Conservation (phyloP, 768 basidiomycete species). For the Dentipellis fragilis region DNA sequence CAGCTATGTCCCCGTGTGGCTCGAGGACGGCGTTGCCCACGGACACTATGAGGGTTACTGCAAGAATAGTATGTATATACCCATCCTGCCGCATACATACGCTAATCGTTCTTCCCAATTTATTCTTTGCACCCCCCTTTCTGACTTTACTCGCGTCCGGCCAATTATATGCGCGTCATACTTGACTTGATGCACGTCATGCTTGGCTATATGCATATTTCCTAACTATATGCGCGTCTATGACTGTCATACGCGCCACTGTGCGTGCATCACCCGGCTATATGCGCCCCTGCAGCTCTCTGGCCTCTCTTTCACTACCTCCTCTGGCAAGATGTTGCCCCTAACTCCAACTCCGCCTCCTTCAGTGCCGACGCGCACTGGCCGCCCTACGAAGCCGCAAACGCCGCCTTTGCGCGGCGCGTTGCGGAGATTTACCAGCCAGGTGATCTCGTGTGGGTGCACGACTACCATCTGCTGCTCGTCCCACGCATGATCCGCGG, state of each 20-base stretch:
- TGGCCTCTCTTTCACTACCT: constrained; percentile 99
- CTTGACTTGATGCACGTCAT: too few relatives aligned
- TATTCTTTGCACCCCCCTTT: too few relatives aligned
- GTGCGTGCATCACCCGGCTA: too few relatives aligned
- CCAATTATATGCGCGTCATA: neutral
- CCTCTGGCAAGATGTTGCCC: constrained; percentile 84
- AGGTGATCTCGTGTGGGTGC: constrained; percentile 80
- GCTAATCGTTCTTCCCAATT: too few relatives aligned
- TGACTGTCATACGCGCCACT: too few relatives aligned
- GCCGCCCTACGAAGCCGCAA: constrained; percentile 71
- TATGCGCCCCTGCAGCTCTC: constrained; percentile 43
- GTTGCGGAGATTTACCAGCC: constrained; percentile 63
- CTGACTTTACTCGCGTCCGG: too few relatives aligned
- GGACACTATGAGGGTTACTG: constrained; percentile 97
- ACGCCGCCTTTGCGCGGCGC: constrained; percentile 69
- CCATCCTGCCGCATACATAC: constrained; percentile 1
- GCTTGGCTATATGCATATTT: too few relatives aligned
- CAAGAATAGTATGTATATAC: constrained; percentile 72
- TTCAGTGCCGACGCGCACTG: constrained; percentile 65
- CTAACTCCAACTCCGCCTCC: constrained; percentile 75
- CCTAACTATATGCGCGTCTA: too few relatives aligned
- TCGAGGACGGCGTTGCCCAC: constrained; percentile 81
- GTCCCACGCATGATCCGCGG: constrained; percentile 79
- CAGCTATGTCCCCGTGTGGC: constrained; percentile 82
- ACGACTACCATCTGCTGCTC: constrained; percentile 94